phyloP scores from a whole-genome alignment of 2,329 filamentous ascomycete species.

The Pseudocercospora crystallina region DNA sequence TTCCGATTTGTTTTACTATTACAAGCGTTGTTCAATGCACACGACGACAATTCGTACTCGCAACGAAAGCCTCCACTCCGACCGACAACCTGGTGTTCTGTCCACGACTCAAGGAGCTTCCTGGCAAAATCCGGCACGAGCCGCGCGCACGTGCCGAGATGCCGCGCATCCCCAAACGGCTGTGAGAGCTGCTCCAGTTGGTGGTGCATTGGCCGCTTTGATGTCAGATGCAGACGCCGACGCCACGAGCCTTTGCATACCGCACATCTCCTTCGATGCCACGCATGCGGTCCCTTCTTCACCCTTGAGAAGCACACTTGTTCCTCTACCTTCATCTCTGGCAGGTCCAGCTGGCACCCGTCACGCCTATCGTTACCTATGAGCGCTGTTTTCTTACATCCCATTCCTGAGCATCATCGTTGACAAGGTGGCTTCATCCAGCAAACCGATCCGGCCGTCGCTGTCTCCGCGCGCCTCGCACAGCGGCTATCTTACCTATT shows the following conservation, averaged over 20 bases:
- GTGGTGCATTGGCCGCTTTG: too few relatives aligned
- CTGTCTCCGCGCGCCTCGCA: constrained; percentile 50
- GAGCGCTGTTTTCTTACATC: constrained; percentile 1
- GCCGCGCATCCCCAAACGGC: too few relatives aligned
- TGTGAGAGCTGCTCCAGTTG: too few relatives aligned
- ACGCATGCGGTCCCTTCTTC: too few relatives aligned
- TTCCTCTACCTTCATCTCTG: constrained; percentile 2
- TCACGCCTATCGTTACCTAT: constrained; percentile 1
- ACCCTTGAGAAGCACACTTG: too few relatives aligned
- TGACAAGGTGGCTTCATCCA: constrained; percentile 20
- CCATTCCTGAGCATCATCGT: constrained; percentile 6
- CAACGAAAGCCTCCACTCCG: too few relatives aligned
- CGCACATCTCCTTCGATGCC: too few relatives aligned
- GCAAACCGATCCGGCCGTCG: constrained; percentile 28
- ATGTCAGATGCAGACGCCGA: too few relatives aligned
- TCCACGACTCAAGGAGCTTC: background rate
- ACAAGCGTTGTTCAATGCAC: too few relatives aligned
- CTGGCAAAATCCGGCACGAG: constrained; percentile 1
- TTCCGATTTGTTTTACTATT: constrained; percentile 7
- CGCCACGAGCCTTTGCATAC: too few relatives aligned
- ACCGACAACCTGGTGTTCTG: background rate
- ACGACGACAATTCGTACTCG: background rate
- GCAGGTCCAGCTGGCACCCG: constrained; percentile 11
- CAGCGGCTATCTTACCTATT: constrained; percentile 49
- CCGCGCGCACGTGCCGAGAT: background rate